Conservation (phyloP, 2,329 filamentous ascomycete species). For the Blastomyces gilchristii region DNA sequence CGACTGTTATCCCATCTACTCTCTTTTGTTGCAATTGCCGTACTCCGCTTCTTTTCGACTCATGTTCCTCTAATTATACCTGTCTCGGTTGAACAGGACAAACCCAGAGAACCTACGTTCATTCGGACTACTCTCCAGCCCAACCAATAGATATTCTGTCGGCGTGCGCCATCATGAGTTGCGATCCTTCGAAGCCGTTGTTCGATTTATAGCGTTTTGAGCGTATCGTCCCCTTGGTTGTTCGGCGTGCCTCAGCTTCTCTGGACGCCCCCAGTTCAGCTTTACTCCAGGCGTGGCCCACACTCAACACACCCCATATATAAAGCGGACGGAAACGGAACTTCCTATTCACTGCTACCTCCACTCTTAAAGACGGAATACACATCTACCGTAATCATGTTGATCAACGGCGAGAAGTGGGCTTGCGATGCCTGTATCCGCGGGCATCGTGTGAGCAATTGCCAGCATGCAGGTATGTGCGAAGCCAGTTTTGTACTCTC, state of each 20-base stretch:
- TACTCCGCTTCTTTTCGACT: not conserved
- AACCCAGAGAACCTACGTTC: not conserved
- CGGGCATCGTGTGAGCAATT: conserved; percentile 97
- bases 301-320: not conserved
- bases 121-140: not conserved
- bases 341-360: not conserved
- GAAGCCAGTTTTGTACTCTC: conserved; percentile 7
- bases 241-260: not conserved
- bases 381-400: conserved; percentile 10
- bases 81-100: not conserved
- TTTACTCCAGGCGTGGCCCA: not conserved
- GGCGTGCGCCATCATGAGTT: conserved; percentile 2
- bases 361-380: not conserved
- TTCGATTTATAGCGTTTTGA: conserved; percentile 2
- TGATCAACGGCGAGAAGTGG: conserved; percentile 20
- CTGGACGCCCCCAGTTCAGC: not conserved
- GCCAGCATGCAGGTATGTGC: conserved; percentile 81
- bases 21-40: not conserved
- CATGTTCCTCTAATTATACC: not conserved
- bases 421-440: conserved; percentile 76
- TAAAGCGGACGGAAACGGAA: not conserved
- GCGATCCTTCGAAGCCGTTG: not conserved
- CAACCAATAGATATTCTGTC: not conserved
- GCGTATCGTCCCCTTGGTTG: not conserved
- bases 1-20: not conserved